Base-by-base conservation (phyloP, 768 basidiomycete species). In the Dentipellis sp. region DNA sequence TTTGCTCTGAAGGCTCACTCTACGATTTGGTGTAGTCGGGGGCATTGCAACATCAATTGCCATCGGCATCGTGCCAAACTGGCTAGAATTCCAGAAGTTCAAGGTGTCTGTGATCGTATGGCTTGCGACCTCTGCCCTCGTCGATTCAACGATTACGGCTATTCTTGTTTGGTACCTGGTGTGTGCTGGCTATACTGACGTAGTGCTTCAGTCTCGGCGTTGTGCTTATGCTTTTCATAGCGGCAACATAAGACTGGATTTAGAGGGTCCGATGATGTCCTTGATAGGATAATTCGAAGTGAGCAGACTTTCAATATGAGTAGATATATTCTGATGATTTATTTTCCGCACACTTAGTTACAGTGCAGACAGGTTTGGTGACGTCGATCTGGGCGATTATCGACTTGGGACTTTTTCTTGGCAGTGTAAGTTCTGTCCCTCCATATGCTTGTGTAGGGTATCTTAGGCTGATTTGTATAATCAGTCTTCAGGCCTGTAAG, bases 301-400 rank as follows among this genome's bases (percentile, higher is more conserved):
- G 34, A 47, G 57, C 47, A 7, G 14, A 23, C 38, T 35, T 42
- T 29, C 8, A 16, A 10, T 14, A 3, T 10, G 36, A 23, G 6
- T 23, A 34, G 12, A 17, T 1, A 19, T 29, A 5, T 17, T 52
- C 23, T 10, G 48, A n/a, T 50, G 17, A 19, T 10, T 16, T 21
- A 2, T 37, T 42, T 10, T 29, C 29, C 29, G 6, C 11, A 8
- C 40, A 58, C 6, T 29, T 29, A 29, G 69, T 68, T 50, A 68
- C 67, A 3, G 55, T 70, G 14, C 67, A 69, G 34, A 69, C 69
- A 7, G 70, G 70, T 47, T n/a, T 60, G 38, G 36, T 65, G 23
- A 67, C 66, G 5, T 56, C 63, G 14, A 12, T 67, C 2, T 63
- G 54, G 34, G 65, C 63, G 7, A 54, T 56, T 11, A 35, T 65